Percentiles rank a stretch among this genome's conserved stretches.
These are phyloP conservation scores for Coemansia sp. DNA, from an alignment of 192 early-diverging fungal genomes.

Conservation along the genomic window DNA sequence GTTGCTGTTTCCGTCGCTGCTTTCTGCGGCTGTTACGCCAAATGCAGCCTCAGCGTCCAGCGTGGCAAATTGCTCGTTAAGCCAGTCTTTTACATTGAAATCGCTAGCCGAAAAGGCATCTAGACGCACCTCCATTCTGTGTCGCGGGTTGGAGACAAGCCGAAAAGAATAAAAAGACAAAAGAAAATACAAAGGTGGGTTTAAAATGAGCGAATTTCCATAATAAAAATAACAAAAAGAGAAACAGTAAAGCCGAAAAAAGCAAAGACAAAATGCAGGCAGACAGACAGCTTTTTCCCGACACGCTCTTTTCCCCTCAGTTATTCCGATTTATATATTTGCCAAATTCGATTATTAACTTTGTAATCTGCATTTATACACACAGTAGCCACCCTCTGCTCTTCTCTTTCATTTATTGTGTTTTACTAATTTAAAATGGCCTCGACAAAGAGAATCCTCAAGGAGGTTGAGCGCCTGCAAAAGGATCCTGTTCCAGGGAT, in stretches of 20 bases:
- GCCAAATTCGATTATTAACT: neutral
- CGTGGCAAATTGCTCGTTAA: slow-evolving; percentile 42
- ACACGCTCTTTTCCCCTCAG: neutral
- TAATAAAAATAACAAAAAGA: too few relatives aligned
- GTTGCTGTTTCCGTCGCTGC: neutral
- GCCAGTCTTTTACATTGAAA: slow-evolving; percentile 45
- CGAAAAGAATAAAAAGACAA: neutral
- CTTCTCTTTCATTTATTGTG: slow-evolving; percentile 1
- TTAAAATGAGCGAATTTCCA: neutral
- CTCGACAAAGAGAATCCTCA: slow-evolving; percentile 46
- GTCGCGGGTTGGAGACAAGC: neutral
- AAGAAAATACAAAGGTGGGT: neutral
- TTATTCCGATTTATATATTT: neutral
- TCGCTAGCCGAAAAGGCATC: slow-evolving; percentile 35
- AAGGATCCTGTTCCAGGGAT: slow-evolving; percentile 96
- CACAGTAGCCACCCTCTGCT: neutral
- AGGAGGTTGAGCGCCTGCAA: slow-evolving; percentile 96
- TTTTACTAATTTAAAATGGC: slow-evolving; percentile 1
- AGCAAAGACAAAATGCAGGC: neutral
- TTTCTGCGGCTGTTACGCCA: neutral
- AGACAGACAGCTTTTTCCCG: neutral
- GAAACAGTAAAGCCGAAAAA: neutral
- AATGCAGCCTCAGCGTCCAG: slow-evolving; percentile 9
- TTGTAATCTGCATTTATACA: neutral
- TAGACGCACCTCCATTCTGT: slow-evolving; percentile 37